A percentile compares a stretch with the other conserved stretches of the same genome.
Evolutionary conservation across 306 rosid species (phyloP).

Genomic region (Pyrus pyrifolia): DNA sequence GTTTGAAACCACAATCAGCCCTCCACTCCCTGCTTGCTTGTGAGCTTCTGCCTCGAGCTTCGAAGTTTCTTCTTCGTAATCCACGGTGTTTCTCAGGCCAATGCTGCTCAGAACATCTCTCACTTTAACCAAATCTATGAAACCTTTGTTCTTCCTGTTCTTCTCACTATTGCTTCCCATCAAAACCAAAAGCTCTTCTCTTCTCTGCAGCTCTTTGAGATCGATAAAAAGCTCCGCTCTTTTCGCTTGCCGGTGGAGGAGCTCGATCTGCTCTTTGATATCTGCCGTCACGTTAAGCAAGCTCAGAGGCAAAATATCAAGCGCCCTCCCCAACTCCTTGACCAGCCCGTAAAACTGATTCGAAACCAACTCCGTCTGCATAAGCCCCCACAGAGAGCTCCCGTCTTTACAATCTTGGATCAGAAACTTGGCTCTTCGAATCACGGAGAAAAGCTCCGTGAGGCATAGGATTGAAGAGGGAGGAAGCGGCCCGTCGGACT

Average conservation of each 20-base stretch:
- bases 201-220: conserved; percentile 46
- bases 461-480: conserved; percentile 80
- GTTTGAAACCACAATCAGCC: conserved; percentile 66
- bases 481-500: conserved; percentile 51
- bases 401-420: conserved; percentile 65
- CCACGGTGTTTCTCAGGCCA: conserved; percentile 54
- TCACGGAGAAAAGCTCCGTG: conserved; percentile 77
- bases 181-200: conserved; percentile 55
- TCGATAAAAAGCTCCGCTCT: conserved; percentile 49
- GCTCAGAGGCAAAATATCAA: conserved; percentile 72
- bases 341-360: conserved; percentile 64
- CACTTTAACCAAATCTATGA: conserved; percentile 44
- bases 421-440: conserved; percentile 54
- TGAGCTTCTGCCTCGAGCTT: conserved; percentile 73
- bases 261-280: conserved; percentile 70
- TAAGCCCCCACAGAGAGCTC: conserved; percentile 71
- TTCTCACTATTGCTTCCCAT: conserved; percentile 52
- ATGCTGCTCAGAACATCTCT: conserved; percentile 51
- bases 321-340: conserved; percentile 80
- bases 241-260: conserved; percentile 72
- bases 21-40: conserved; percentile 92
- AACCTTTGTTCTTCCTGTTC: conserved; percentile 48
- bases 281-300: conserved; percentile 63
- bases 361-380: conserved; percentile 51
- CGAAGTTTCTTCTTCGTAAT: conserved; percentile 66